Percentiles rank a stretch among this genome's conserved stretches.
Evolutionary conservation across 345 rosid genomes (phyloP).

Genomic region (Eucalyptus albens): DNA sequence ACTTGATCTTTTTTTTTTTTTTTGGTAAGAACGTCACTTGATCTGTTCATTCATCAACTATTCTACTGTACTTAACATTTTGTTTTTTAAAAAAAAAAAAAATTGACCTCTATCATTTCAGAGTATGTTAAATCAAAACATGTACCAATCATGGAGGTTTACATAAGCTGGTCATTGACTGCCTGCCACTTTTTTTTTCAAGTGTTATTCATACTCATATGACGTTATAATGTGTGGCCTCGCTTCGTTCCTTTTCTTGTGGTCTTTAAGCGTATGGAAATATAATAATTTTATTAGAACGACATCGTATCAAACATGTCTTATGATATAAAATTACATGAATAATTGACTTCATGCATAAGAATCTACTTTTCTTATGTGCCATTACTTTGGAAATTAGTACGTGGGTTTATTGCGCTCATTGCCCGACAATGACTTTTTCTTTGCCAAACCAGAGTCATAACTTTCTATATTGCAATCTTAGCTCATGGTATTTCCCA

Average conservation of each 20-base stretch:
- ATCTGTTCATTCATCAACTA: neutral
- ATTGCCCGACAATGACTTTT: neutral
- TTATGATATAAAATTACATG: neutral
- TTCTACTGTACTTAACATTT: neutral
- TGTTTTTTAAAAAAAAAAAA: neutral
- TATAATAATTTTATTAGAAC: neutral
- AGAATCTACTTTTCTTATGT: neutral
- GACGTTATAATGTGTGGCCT: neutral
- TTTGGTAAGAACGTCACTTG: neutral
- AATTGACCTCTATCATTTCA: neutral
- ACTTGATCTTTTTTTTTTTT: neutral
- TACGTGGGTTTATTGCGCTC: neutral
- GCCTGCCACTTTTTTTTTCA: neutral
- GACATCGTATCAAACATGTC: neutral
- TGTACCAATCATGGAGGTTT: neutral
- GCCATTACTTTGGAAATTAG: neutral
- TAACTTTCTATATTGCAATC: neutral
- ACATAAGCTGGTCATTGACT: neutral
- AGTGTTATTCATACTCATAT: neutral
- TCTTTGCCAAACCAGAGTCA: neutral
- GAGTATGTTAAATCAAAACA: neutral
- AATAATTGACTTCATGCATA: neutral
- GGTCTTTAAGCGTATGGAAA: neutral
- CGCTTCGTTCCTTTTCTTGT: neutral
- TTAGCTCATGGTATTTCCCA: neutral